Conservation (phyloP, 306 rosid species). For the Delonix regia region DNA sequence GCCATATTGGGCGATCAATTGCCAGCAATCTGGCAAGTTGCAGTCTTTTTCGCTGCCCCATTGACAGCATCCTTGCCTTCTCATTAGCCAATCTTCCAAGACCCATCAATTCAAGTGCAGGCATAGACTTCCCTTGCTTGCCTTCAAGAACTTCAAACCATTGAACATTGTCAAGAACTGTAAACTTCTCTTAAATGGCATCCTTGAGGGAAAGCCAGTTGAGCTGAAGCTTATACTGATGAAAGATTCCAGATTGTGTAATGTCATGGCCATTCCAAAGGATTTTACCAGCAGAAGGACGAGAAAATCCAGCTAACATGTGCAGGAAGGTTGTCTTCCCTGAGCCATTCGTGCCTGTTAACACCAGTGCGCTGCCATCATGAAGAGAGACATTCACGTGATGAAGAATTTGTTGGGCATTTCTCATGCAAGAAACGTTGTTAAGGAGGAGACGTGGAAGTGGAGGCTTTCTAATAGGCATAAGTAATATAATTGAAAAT, state of each 20-base stretch:
- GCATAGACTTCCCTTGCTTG: conserved; percentile 71
- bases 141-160: conserved; percentile 87
- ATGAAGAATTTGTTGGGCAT: conserved; percentile 80
- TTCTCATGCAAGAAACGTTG: conserved; percentile 89
- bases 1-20: conserved; percentile 85
- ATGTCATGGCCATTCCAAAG: conserved; percentile 91
- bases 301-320: conserved; percentile 88
- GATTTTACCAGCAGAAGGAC: conserved; percentile 82
- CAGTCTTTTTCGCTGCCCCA: conserved; percentile 87
- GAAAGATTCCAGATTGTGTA: conserved; percentile 69
- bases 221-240: conserved; percentile 89
- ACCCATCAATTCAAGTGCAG: conserved; percentile 86
- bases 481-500: conserved; percentile 39
- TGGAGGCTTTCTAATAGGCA: conserved; percentile 62
- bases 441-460: conserved; percentile 77
- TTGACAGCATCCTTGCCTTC: conserved; percentile 77
- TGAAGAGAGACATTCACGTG: conserved; percentile 77
- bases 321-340: conserved; percentile 89
- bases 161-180: conserved; percentile 67
- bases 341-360: conserved; percentile 82
- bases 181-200: conserved; percentile 57
- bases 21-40: conserved; percentile 91
- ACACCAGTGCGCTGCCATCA: conserved; percentile 80
- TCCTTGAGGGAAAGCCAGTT: conserved; percentile 89
- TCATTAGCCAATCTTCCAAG: conserved; percentile 76